A percentile compares a stretch with the other conserved stretches of the same genome.
Evolutionary conservation across 495 filamentous ascomycete species (phyloP).

Genomic region (Neohortaea acidophila): DNA sequence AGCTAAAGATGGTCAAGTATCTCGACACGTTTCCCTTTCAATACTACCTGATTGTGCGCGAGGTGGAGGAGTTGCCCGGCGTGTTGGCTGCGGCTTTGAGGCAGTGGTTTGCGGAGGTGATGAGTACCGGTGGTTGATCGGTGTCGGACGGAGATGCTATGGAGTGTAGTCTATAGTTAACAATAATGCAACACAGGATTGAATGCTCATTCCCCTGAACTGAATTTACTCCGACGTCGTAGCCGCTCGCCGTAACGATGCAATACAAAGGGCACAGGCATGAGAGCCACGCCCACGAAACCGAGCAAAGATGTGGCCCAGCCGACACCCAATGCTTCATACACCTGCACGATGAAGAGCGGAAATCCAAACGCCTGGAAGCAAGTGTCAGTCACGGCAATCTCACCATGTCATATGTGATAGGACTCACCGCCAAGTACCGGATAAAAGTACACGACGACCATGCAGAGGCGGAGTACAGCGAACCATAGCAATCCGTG

Average conservation of each 20-base stretch:
- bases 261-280: conserved; percentile 21
- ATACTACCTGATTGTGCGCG: conserved; percentile 86
- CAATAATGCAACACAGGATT: too few relatives aligned
- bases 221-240: conserved; percentile 5
- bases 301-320: conserved; percentile 24
- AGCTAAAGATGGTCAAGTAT: conserved; percentile 64
- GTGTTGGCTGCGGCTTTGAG: conserved; percentile 77
- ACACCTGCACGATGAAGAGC: conserved; percentile 20
- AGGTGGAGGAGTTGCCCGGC: conserved; percentile 77
- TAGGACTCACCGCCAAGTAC: conserved; percentile 1
- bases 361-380: too few relatives aligned
- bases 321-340: conserved; percentile 19
- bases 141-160: neutral
- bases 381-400: too few relatives aligned
- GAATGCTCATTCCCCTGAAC: neutral
- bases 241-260: conserved; percentile 21
- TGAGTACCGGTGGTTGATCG: conserved; percentile 24
- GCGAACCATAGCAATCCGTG: conserved; percentile 4
- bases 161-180: neutral
- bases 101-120: conserved; percentile 94
- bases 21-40: conserved; percentile 90
- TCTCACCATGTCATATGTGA: too few relatives aligned
- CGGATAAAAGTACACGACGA: conserved; percentile 1
- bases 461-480: conserved; percentile 3
- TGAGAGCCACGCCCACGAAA: conserved; percentile 18